Evolutionary conservation across 78 protist species (phyloP), one percentile per base, ranked within the genome.

Genomic region (Emiliania huxleyi): DNA sequence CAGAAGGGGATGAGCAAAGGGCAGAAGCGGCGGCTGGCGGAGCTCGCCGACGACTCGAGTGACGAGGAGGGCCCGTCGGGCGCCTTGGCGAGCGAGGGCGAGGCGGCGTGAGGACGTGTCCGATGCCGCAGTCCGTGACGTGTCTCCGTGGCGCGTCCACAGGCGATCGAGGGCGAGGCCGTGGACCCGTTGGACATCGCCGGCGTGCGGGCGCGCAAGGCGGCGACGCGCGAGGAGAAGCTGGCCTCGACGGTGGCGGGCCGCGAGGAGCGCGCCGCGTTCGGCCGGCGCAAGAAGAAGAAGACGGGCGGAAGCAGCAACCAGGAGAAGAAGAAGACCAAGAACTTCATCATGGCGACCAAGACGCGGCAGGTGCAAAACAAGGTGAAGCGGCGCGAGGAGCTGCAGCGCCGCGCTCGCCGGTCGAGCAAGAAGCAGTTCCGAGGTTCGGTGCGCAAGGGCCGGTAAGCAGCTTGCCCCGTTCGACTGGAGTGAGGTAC

Each of bases 141-240:
- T n/a, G n/a, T n/a, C n/a, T n/a, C n/a, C n/a, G n/a, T n/a, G n/a
- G n/a, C n/a, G n/a, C n/a, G n/a, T n/a, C n/a, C n/a, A n/a, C n/a
- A n/a, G n/a, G 71, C 62, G 42, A 3, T 71, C 23, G 81, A 71
- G 21, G 81, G 42, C 37, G 81, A 29, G 42, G 43, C 81, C 23
- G 81, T 71, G 40, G 42, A 71, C 21, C n/a, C 35, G 81, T 1
- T 6, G 44, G 37, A 29, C 18, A 71, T 71, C 21, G 21, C 62
- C 15, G 75, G 75, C 12, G 75, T 26, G 8, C 8, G 1, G 33
- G 44, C 44, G 48, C 15, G n/a, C 33, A 37, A 40, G 26, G 85
- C 85, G 18, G 85, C 85, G 46, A 40, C 85, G 1, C 44, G 85
- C 35, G 85, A 77, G 46, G 85, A 77, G 85, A 77, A 77, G 85